Evolutionary conservation across 768 basidiomycete species (phyloP).

Genomic region (Russula emetica): DNA sequence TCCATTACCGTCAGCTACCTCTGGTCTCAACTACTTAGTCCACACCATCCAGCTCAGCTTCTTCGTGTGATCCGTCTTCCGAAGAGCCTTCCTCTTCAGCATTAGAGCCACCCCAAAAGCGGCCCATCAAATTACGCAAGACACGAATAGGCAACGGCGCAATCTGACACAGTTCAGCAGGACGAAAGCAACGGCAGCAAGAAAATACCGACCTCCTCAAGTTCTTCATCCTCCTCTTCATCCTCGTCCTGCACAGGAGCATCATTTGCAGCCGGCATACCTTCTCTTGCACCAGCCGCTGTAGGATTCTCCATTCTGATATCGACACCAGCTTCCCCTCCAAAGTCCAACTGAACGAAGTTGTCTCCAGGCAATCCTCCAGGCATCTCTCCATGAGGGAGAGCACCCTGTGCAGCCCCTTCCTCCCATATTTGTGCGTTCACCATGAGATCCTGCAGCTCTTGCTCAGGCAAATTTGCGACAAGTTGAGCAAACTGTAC

Average conservation of each 20-base stretch:
- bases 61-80: slow-evolving; percentile 12
- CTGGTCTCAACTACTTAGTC: slow-evolving; percentile 6
- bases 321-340: slow-evolving; percentile 7
- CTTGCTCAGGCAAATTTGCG: slow-evolving; percentile 27
- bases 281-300: background rate
- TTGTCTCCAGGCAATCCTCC: slow-evolving; percentile 26
- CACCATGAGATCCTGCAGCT: slow-evolving; percentile 22
- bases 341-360: slow-evolving; percentile 24
- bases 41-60: slow-evolving; percentile 18
- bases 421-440: slow-evolving; percentile 24
- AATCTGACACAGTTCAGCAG: slow-evolving; percentile 15
- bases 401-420: slow-evolving; percentile 14
- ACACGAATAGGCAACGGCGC: slow-evolving; percentile 25
- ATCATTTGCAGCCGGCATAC: background rate
- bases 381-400: slow-evolving; percentile 26
- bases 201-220: slow-evolving; percentile 18
- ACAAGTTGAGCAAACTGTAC: slow-evolving; percentile 40
- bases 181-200: background rate
- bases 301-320: slow-evolving; percentile 4
- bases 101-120: slow-evolving; percentile 22
- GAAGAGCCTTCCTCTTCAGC: slow-evolving; percentile 19
- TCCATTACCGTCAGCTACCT: background rate
- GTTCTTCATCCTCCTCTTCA: slow-evolving; percentile 23
- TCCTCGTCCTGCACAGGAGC: background rate
- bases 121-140: slow-evolving; percentile 25